Evolutionary conservation across 108 stramenopile genomes (phyloP).

Genomic region (Cylindrotheca fusiformis): DNA sequence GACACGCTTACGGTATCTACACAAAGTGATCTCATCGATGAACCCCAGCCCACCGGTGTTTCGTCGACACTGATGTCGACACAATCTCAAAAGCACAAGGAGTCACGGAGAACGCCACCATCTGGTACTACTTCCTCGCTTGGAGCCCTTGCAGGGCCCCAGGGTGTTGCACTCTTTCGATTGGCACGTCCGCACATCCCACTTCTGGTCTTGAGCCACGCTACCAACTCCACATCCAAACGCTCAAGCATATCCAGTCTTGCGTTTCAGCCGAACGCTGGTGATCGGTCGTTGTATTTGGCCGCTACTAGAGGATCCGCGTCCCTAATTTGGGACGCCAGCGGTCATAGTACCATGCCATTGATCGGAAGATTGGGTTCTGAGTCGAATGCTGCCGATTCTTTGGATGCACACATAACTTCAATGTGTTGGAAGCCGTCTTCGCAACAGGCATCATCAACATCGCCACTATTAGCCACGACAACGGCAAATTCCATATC

Average conservation of each 20-base stretch:
- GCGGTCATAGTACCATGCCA: conserved; percentile 67
- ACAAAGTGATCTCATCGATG: not conserved
- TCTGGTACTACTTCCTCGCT: conserved; percentile 17
- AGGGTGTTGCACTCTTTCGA: conserved; percentile 46
- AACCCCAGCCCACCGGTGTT: not conserved
- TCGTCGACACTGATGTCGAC: not conserved
- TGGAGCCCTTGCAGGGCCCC: conserved; percentile 43
- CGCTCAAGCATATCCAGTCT: conserved; percentile 22
- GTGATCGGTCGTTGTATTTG: conserved; percentile 31
- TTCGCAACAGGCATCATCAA: conserved; percentile 1
- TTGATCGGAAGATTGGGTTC: conserved; percentile 58
- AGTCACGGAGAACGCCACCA: not conserved
- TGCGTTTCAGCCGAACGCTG: conserved; percentile 24
- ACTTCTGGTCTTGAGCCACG: conserved; percentile 42
- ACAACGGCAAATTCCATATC: conserved; percentile 48
- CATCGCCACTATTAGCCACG: conserved; percentile 32
- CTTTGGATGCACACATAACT: conserved; percentile 27
- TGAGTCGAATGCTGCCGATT: conserved; percentile 13
- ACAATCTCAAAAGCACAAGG: not conserved
- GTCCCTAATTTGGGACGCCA: conserved; percentile 74
- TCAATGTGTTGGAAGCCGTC: conserved; percentile 46
- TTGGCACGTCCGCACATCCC: conserved; percentile 37
- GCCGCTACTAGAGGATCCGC: conserved; percentile 71
- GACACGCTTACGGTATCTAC: conserved; percentile 11
- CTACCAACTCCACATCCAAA: conserved; percentile 12